Evolutionary conservation across 805 yeast genomes (phyloP).

Genomic region (Cyberlindnera samutprakarnensis): DNA sequence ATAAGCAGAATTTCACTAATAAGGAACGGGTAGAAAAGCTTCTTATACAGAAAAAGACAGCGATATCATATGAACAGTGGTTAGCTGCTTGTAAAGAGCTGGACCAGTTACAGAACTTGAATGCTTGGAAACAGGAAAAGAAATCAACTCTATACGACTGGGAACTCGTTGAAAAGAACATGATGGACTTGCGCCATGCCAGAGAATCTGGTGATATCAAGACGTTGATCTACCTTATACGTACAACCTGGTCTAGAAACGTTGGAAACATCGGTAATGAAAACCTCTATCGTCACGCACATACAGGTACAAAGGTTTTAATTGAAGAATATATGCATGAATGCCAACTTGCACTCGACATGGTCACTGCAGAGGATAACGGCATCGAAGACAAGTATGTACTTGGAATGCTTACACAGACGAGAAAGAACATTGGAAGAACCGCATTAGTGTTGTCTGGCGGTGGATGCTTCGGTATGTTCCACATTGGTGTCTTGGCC

Average conservation of each 20-base stretch:
- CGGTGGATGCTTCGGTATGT: conserved; percentile 89
- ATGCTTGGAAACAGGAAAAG: conserved; percentile 61
- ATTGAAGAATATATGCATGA: conserved; percentile 81
- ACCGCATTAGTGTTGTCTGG: conserved; percentile 95
- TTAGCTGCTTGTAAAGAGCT: conserved; percentile 49
- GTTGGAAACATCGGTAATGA: conserved; percentile 83
- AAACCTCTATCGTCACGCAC: conserved; percentile 67
- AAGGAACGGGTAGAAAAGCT: conserved; percentile 30
- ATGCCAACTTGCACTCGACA: conserved; percentile 45
- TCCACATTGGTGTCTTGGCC: conserved; percentile 87
- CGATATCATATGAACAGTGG: conserved; percentile 61
- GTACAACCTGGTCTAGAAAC: conserved; percentile 83
- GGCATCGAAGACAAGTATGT: conserved; percentile 60
- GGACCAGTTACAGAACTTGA: conserved; percentile 57
- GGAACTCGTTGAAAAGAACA: conserved; percentile 43
- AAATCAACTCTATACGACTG: conserved; percentile 71
- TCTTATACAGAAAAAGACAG: conserved; percentile 37
- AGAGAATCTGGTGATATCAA: conserved; percentile 51
- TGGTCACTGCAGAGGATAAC: conserved; percentile 11
- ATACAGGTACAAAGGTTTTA: conserved; percentile 76
- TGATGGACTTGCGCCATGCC: conserved; percentile 52
- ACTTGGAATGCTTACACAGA: conserved; percentile 74
- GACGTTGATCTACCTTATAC: conserved; percentile 58
- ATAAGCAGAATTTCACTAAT: conserved; percentile 19
- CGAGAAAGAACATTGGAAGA: conserved; percentile 86